Base-by-base conservation (phyloP, 352 stramenopile species). In the Phytophthora quininea region DNA sequence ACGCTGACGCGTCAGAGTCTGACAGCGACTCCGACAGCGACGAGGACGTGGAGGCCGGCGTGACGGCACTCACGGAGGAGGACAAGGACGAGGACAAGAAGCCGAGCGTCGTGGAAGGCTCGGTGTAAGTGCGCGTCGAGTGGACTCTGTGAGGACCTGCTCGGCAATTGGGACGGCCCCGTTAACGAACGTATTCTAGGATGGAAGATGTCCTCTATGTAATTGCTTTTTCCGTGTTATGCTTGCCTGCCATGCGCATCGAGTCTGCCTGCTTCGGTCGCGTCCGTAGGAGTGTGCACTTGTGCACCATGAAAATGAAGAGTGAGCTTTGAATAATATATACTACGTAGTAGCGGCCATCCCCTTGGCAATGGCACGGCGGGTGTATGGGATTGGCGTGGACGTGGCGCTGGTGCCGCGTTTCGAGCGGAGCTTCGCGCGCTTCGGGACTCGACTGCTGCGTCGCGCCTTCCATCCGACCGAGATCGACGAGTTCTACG, bases 371-470 rank as follows among this genome's bases (percentile, higher is more conserved):
- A 40, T 40, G 35, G 19, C 29, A 7, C 64, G 54, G 47, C 71
- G 53, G 0, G 72, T 93, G 33, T 90, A 78, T 54, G 88, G 88
- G 47, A 63, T 96, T 35, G 88, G 88, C 49, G 83, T 88, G n/a
- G 88, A 96, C 48, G 62, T 96, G 8, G 84, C 84, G 61, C 67
- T 78, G 24, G 67, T 89, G 31, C 72, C 80, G 54, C 84, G 88
- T 62, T 76, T 96, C 35, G 63, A 78, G 35, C 69, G 64, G 33
- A 85, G 59, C 47, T 82, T 88, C 52, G 68, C 62, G 51, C 78
- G 80, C 61, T 88, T 90, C 54, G 83, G 84, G 19, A 69, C 91
- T 33, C 79, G 83, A 1, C 89, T 96, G 47, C 58, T 94, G n/a
- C 35, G 33, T 6, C 74, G 77, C 24, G 82, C 82, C 24, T 87